Percentiles rank a stretch among this genome's conserved stretches.
phyloP scores from a whole-genome alignment of 306 rosid species.

The Pyrus pyrifolia region DNA sequence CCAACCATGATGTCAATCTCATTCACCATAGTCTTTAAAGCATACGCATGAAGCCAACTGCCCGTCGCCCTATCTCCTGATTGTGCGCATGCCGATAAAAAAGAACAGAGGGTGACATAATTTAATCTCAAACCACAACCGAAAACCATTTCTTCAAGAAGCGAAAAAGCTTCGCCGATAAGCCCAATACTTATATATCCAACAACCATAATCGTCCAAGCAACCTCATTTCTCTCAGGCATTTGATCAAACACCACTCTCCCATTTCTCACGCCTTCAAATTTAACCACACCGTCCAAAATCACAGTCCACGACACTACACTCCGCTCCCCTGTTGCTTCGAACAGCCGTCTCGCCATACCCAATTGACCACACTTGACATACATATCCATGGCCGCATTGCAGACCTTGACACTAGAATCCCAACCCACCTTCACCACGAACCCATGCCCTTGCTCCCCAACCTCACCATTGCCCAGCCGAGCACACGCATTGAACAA shows the following conservation, averaged over 20 bases:
- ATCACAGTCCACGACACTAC: slow-evolving; percentile 76
- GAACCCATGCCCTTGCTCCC: slow-evolving; percentile 39
- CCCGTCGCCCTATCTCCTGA: slow-evolving; percentile 51
- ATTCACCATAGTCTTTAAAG: slow-evolving; percentile 39
- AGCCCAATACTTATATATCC: slow-evolving; percentile 50
- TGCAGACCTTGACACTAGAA: slow-evolving; percentile 38
- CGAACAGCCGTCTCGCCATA: slow-evolving; percentile 48
- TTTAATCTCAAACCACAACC: slow-evolving; percentile 38
- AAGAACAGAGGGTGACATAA: slow-evolving; percentile 45
- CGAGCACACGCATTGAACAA: slow-evolving; percentile 39
- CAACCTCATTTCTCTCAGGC: slow-evolving; percentile 70
- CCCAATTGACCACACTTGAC: slow-evolving; percentile 50
- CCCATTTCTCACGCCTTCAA: slow-evolving; percentile 56
- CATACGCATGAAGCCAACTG: slow-evolving; percentile 66
- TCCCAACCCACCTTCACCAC: slow-evolving; percentile 38
- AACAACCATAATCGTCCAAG: slow-evolving; percentile 69
- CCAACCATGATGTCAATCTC: slow-evolving; percentile 48
- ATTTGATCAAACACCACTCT: slow-evolving; percentile 51
- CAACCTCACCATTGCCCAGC: slow-evolving; percentile 30
- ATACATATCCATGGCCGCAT: slow-evolving; percentile 60
- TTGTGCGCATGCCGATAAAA: slow-evolving; percentile 51
- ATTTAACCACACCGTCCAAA: slow-evolving; percentile 53
- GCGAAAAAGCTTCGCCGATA: slow-evolving; percentile 35
- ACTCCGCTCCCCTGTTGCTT: slow-evolving; percentile 39
- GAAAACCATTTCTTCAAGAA: slow-evolving; percentile 51